Base-by-base conservation (phyloP, 768 basidiomycete species). In the Rhizopogon vesiculosus region DNA sequence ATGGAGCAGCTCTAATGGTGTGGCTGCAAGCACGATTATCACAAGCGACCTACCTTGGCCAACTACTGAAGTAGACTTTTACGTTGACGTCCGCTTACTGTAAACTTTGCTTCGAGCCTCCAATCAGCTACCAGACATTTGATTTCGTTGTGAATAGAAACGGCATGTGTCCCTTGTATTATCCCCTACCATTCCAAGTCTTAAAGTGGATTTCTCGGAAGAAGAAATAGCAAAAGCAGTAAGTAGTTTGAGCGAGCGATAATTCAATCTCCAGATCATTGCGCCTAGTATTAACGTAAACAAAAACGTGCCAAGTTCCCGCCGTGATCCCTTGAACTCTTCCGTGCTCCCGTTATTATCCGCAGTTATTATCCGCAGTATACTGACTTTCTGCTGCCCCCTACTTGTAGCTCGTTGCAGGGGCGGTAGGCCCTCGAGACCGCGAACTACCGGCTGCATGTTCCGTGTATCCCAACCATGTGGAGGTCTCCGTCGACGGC, bases 401-500 rank as follows among this genome's bases (percentile, higher is more conserved):
- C 31, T 4, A 38, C 12, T 38, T 19, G 31, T 7, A 33, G 29
- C 18, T 35, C 33, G n/a, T n/a, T 41, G 7, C n/a, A 22, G 15
- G 18, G 46, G 15, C 33, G 19, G 46, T 49, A 19, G 46, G 15
- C 18, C 19, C 48, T 38, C 45, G 13, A 48, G 45, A 48, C 29
- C 31, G 29, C 6, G 13, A 35, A 48, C 33, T 15, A 35, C 29
- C 35, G 39, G 48, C 15, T 22, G 8, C 7, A 8, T 38, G 35
- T 49, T n/a, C 10, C 48, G 48, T 38, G 48, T 22, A 56, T 16
- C 59, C n/a, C 56, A 53, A 54, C 50, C 54, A 55, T 38, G 50
- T 55, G 22, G 54, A 53, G 39, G 54, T 51, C 31, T 55, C 46
- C 35, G 25, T 41, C 39, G 51, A 41, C 22, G 33, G 48, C 12